Base-by-base conservation (phyloP, 1,284 basidiomycete genomes). In the Ceratobasidium sp. region DNA sequence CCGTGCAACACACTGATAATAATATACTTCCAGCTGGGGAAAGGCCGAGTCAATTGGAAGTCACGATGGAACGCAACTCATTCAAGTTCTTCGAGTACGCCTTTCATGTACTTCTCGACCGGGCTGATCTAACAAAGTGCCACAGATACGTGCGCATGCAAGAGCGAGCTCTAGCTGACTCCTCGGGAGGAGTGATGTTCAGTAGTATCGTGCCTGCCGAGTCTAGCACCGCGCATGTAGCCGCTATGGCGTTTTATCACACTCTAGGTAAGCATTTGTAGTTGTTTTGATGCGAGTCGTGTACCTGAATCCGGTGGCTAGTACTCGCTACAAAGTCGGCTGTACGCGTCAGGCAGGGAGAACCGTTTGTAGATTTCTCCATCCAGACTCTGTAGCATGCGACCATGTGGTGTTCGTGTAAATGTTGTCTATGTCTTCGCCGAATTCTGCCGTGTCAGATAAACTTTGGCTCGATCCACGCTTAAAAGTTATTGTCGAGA, bases 71-170 rank as follows among this genome's bases (percentile, higher is more conserved):
- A 80, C 87, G 86, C 77, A 90, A 91, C 76, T 92, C 92, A 1
- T 86, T 86, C 78, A 91, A 93, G 79, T 94, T 93, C 80, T 80
- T 93, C 16, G 91, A 92, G 92, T 92, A 76, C 79, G 86, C 80
- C 27, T 51, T 14, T 16, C 19, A 48, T 29, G 11, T 53, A 11
- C 13, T n/a, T 46, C 27, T 22, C 39, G 43, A 46, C 37, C 39
- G 3, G 29, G 54, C 6, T 7, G 24, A 37, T 29, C 34, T 41
- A 19, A 37, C n/a, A 39, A 27, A 39, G 19, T 11, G 31, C 61
- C 16, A 29, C 76, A 93, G 92, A 83, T 93, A 93, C 79, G 87
- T 87, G 48, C 91, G 88, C 80, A 92, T 93, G 89, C 91, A 92
- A 78, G 82, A 86, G 62, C 87, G 86, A 76, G 86, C 88, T 0